These are phyloP conservation scores for Auriculariales sp. DNA, from an alignment of 768 basidiomycete genomes.

Conservation along the genomic window DNA sequence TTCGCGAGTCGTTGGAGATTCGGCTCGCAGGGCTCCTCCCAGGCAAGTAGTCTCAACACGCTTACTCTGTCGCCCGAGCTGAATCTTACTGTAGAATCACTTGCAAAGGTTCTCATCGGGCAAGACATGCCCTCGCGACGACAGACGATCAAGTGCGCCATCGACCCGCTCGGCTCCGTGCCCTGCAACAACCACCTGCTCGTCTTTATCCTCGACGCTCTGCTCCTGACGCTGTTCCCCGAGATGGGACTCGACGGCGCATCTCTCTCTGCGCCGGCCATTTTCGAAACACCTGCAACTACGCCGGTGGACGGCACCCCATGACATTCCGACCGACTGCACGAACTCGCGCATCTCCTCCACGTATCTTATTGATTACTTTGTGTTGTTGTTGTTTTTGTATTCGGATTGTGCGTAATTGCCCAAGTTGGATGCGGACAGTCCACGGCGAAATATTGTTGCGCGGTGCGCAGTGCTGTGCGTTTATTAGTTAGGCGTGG, in stretches of 20 bases:
- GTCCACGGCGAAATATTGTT: too few relatives aligned
- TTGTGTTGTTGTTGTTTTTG: too few relatives aligned
- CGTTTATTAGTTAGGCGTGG: too few relatives aligned
- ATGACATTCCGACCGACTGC: too few relatives aligned
- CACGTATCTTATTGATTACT: too few relatives aligned
- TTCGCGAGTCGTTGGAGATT: conserved; percentile 28
- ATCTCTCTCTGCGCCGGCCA: too few relatives aligned
- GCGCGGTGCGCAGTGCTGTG: too few relatives aligned
- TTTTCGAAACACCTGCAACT: too few relatives aligned
- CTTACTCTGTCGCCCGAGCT: background rate
- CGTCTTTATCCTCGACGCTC: conserved; percentile 55
- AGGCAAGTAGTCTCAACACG: conserved; percentile 11
- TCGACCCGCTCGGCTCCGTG: conserved; percentile 46
- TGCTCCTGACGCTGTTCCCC: conserved; percentile 62
- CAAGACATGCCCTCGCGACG: conserved; percentile 23
- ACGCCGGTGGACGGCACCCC: too few relatives aligned
- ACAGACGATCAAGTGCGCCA: conserved; percentile 32
- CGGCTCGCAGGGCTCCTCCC: conserved; percentile 29
- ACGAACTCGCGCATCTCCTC: too few relatives aligned
- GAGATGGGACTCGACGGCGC: conserved; percentile 43
- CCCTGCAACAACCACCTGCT: conserved; percentile 71
- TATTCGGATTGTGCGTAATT: too few relatives aligned
- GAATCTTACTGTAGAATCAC: conserved; percentile 19
- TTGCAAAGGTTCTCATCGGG: conserved; percentile 41
- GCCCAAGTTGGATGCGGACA: too few relatives aligned